A percentile compares a stretch with the other conserved stretches of the same genome.
phyloP scores from a whole-genome alignment of 208 protist species.

The Wallacemonas sp. region DNA sequence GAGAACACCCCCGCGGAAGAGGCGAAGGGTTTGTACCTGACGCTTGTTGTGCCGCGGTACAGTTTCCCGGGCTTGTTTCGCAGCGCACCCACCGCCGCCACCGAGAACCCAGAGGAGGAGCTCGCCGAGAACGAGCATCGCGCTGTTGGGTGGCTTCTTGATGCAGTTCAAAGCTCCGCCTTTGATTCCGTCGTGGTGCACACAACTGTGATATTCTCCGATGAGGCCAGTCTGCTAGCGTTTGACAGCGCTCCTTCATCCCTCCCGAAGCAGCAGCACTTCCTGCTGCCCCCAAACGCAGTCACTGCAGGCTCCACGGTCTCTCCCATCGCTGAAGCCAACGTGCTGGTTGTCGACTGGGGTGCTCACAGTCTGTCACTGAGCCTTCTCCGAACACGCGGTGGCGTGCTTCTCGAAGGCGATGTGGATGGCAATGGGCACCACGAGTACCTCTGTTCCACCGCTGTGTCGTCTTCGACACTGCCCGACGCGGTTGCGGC shows the following conservation, averaged over 20 bases:
- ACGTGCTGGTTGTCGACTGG: conserved; percentile 85
- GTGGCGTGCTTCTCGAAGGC: conserved; percentile 45
- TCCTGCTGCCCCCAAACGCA: conserved; percentile 36
- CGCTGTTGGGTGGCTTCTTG: conserved; percentile 57
- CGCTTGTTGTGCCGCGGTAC: conserved; percentile 76
- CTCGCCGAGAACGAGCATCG: conserved; percentile 53
- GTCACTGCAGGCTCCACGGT: background rate
- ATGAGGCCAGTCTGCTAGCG: conserved; percentile 66
- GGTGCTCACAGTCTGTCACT: conserved; percentile 70
- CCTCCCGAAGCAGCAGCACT: conserved; percentile 29
- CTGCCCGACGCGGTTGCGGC: conserved; percentile 5
- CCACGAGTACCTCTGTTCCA: conserved; percentile 36
- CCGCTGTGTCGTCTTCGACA: conserved; percentile 13
- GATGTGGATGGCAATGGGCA: background rate
- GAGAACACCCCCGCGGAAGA: conserved; percentile 13
- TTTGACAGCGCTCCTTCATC: conserved; percentile 41
- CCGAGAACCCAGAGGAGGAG: conserved; percentile 43
- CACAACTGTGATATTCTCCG: conserved; percentile 65
- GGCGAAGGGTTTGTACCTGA: conserved; percentile 51
- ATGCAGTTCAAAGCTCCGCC: conserved; percentile 68
- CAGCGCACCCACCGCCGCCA: background rate
- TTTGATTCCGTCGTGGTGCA: conserved; percentile 46
- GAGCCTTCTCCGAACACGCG: conserved; percentile 41
- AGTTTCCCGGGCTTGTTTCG: conserved; percentile 45
- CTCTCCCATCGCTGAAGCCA: conserved; percentile 26